Percentiles rank a stretch among this genome's conserved stretches.
phyloP scores from a whole-genome alignment of 805 yeast genomes.

The Cyberlindnera meyerae region DNA sequence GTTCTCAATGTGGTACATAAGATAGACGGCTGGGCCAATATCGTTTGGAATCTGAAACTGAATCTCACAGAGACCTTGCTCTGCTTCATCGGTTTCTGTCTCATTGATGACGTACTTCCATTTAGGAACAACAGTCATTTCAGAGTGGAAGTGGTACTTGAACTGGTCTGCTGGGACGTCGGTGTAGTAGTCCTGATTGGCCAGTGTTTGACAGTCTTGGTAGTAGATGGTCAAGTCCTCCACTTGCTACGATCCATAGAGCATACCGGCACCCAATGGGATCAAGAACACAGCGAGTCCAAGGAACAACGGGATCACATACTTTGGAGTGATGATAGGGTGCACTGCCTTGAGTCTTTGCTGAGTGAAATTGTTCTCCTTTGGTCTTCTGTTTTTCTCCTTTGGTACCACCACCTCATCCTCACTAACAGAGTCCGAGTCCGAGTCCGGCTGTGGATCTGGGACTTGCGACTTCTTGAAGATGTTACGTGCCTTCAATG shows the following conservation, averaged over 20 bases:
- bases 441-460: constrained; percentile 25
- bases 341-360: constrained; percentile 52
- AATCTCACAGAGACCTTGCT: constrained; percentile 59
- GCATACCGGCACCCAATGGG: constrained; percentile 83
- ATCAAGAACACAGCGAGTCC: constrained; percentile 75
- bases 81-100: constrained; percentile 38
- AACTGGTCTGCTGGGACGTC: constrained; percentile 56
- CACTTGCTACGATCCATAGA: constrained; percentile 65
- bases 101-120: constrained; percentile 57
- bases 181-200: constrained; percentile 39
- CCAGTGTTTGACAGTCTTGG: constrained; percentile 57
- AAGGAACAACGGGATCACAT: constrained; percentile 79
- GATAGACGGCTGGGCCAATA: constrained; percentile 66
- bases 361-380: constrained; percentile 71
- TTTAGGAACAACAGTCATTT: constrained; percentile 44
- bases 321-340: constrained; percentile 86
- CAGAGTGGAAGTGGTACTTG: constrained; percentile 49
- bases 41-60: constrained; percentile 70
- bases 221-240: constrained; percentile 73
- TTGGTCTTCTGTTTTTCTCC: constrained; percentile 58
- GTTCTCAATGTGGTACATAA: constrained; percentile 81
- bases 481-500: constrained; percentile 24
- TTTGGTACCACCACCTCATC: constrained; percentile 35
- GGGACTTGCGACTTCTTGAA: constrained; percentile 19
- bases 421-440: constrained; percentile 42